These are phyloP conservation scores for Aspergillus puulaauensis DNA, from an alignment of 2,329 filamentous ascomycete species.

Conservation along the genomic window DNA sequence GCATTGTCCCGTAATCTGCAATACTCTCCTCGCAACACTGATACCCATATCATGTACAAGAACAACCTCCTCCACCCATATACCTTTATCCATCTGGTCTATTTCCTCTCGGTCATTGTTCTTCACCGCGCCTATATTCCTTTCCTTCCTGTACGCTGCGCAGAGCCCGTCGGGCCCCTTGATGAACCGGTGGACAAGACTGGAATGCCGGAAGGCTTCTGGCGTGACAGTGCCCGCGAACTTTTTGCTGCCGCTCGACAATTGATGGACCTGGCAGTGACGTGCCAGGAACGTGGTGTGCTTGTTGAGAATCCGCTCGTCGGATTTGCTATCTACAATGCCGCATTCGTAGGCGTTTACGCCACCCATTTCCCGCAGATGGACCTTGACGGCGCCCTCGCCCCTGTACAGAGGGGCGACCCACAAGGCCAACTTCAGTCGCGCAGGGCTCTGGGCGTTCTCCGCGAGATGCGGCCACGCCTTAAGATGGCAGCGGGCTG, in stretches of 20 bases:
- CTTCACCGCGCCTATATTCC: slow-evolving; percentile 58
- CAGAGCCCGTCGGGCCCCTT: slow-evolving; percentile 53
- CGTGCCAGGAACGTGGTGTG: slow-evolving; percentile 51
- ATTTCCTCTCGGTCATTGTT: slow-evolving; percentile 55
- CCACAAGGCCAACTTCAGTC: slow-evolving; percentile 33
- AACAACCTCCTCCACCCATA: slow-evolving; percentile 52
- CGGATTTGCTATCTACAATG: slow-evolving; percentile 56
- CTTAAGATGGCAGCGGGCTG: slow-evolving; percentile 42
- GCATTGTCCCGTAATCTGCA: slow-evolving; percentile 53
- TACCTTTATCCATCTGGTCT: slow-evolving; percentile 55
- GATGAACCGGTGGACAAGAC: slow-evolving; percentile 50
- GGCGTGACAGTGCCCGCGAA: slow-evolving; percentile 50
- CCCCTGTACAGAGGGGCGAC: slow-evolving; percentile 29
- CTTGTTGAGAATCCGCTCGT: slow-evolving; percentile 57
- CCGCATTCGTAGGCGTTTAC: slow-evolving; percentile 53
- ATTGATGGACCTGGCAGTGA: slow-evolving; percentile 53
- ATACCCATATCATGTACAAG: slow-evolving; percentile 54
- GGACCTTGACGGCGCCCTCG: slow-evolving; percentile 53
- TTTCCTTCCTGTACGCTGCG: slow-evolving; percentile 52
- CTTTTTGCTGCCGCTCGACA: slow-evolving; percentile 55
- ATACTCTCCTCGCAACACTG: slow-evolving; percentile 52
- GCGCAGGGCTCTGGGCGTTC: slow-evolving; percentile 38
- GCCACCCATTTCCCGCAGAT: slow-evolving; percentile 56
- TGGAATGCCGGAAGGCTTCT: slow-evolving; percentile 49
- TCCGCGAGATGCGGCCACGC: slow-evolving; percentile 42